Evolutionary conservation across 2,329 filamentous ascomycete species (phyloP).

Genomic region (Cercospora canescens): DNA sequence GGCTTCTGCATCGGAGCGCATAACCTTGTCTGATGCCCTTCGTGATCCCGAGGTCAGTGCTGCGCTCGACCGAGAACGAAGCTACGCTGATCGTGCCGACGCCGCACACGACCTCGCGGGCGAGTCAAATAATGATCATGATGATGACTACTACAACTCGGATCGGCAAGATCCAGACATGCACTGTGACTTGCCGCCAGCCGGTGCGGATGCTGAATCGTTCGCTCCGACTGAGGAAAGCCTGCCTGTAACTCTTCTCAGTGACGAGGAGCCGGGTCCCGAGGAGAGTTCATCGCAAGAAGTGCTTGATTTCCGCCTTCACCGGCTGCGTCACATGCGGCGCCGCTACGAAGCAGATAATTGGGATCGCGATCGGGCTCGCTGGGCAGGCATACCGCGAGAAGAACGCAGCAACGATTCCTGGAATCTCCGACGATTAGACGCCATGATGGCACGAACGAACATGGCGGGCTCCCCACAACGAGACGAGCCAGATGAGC

Average conservation of each 20-base stretch:
- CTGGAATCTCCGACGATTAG: conserved; percentile 25
- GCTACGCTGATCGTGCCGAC: conserved; percentile 21
- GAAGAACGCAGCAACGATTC: conserved; percentile 25
- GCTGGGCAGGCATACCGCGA: conserved; percentile 12
- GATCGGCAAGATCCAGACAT: conserved; percentile 25
- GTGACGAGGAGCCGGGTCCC: conserved; percentile 34
- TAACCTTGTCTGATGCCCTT: conserved; percentile 34
- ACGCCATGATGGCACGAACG: conserved; percentile 31
- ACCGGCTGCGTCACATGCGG: conserved; percentile 31
- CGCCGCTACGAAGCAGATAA: conserved; percentile 29
- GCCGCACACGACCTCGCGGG: conserved; percentile 21
- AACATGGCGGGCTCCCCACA: conserved; percentile 25
- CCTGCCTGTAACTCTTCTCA: conserved; percentile 29
- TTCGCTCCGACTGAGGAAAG: conserved; percentile 4
- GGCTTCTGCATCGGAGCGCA: conserved; percentile 28
- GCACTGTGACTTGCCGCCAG: conserved; percentile 30
- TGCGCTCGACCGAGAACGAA: conserved; percentile 18
- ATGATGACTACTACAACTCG: conserved; percentile 24
- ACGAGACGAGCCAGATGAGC: conserved; percentile 24
- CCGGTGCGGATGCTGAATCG: conserved; percentile 17
- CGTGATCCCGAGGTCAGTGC: conserved; percentile 32
- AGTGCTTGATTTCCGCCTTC: conserved; percentile 35
- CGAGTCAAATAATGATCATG: conserved; percentile 19
- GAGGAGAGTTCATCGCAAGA: conserved; percentile 35
- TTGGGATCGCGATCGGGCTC: conserved; percentile 27